phyloP scores from a whole-genome alignment of 805 yeast species.

The Yarrowia divulgata region DNA sequence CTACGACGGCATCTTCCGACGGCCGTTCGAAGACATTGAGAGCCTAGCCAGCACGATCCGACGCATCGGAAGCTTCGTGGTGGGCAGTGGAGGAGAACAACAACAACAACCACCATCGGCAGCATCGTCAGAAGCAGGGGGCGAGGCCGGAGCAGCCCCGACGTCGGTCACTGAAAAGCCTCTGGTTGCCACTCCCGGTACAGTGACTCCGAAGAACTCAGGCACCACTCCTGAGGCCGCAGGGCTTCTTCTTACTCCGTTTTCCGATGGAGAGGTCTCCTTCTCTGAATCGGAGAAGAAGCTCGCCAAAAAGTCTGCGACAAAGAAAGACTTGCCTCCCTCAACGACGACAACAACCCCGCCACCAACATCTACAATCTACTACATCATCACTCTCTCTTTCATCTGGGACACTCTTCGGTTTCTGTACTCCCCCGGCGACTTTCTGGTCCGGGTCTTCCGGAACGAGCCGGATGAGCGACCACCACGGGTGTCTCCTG shows the following conservation, averaged over 20 bases:
- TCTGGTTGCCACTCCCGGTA: conserved; percentile 14
- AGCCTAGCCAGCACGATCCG: conserved; percentile 34
- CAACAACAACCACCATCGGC: not conserved
- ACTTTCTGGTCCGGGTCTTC: conserved; percentile 24
- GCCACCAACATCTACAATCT: conserved; percentile 10
- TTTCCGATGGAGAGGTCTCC: conserved; percentile 29
- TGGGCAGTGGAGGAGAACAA: conserved; percentile 10
- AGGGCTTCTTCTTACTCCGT: conserved; percentile 7
- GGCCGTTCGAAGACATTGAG: conserved; percentile 33
- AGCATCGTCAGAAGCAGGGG: not conserved
- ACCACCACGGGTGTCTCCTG: not conserved
- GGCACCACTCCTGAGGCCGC: not conserved
- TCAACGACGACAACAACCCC: not conserved
- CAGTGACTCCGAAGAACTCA: conserved; percentile 8
- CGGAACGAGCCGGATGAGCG: conserved; percentile 34
- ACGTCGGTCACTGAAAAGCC: conserved; percentile 4
- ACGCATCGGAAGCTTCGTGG: conserved; percentile 23
- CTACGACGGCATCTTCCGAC: conserved; percentile 34
- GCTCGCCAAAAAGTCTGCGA: not conserved
- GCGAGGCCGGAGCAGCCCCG: not conserved
- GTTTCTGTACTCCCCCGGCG: conserved; percentile 13
- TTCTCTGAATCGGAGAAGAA: conserved; percentile 24
- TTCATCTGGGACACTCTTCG: conserved; percentile 36
- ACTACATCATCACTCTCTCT: conserved; percentile 22
- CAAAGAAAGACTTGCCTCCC: not conserved